Conservation (phyloP, 2,329 filamentous ascomycete genomes). For the Xylariaceae sp. region DNA sequence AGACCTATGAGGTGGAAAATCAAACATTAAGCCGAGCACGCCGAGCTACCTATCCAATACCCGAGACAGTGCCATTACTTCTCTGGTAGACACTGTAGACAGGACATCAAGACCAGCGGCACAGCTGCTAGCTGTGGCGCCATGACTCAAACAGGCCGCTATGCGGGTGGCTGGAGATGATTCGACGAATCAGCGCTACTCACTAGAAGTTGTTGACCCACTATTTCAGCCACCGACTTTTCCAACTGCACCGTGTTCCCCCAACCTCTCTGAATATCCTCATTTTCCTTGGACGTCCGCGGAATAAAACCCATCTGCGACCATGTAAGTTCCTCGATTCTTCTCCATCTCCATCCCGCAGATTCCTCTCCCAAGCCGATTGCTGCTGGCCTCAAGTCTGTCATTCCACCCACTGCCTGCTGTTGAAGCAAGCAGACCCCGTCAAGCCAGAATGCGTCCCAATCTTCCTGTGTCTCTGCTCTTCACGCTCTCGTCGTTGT, state of each 20-base stretch:
- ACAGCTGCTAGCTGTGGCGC: too few relatives aligned
- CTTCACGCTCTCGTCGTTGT: slow-evolving; percentile 17
- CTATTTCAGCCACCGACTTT: background rate
- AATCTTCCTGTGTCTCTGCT: slow-evolving; percentile 17
- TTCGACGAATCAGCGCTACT: too few relatives aligned
- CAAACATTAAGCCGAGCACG: too few relatives aligned
- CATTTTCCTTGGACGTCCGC: slow-evolving; percentile 39
- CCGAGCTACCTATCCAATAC: too few relatives aligned
- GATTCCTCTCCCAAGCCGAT: slow-evolving; percentile 6
- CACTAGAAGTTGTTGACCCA: too few relatives aligned
- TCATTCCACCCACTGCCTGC: background rate
- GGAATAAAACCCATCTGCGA: slow-evolving; percentile 8
- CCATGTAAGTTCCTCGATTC: slow-evolving; percentile 1
- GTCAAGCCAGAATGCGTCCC: slow-evolving; percentile 22
- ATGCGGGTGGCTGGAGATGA: too few relatives aligned
- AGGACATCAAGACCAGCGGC: too few relatives aligned
- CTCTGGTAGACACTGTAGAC: too few relatives aligned
- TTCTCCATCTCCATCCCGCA: slow-evolving; percentile 4
- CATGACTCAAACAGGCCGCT: too few relatives aligned
- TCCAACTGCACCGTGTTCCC: background rate
- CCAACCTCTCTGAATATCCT: slow-evolving; percentile 13
- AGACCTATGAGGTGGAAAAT: too few relatives aligned
- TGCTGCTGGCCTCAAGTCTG: slow-evolving; percentile 4
- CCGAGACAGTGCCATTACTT: too few relatives aligned
- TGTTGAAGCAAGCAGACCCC: slow-evolving; percentile 2